phyloP scores from a whole-genome alignment of 371 early-diverging fungal genomes.

The Rhizopus arrhizus region DNA sequence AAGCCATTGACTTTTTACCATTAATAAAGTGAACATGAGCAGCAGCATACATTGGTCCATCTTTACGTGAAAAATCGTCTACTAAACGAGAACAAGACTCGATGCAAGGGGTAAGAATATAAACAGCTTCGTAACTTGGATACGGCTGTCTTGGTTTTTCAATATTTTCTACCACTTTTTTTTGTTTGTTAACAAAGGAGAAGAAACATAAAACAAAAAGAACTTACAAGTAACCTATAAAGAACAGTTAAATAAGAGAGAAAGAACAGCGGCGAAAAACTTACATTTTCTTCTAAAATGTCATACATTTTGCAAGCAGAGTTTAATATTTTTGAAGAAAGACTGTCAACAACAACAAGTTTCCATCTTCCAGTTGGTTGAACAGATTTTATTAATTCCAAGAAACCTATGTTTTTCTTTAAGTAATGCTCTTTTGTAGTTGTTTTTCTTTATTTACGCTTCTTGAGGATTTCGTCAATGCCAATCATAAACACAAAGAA shows the following conservation, averaged over 20 bases:
- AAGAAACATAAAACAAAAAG: background rate
- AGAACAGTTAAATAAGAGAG: background rate
- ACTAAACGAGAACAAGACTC: slow-evolving; percentile 78
- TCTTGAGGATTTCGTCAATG: slow-evolving; percentile 45
- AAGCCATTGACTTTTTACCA: slow-evolving; percentile 39
- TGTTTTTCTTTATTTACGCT: slow-evolving; percentile 26
- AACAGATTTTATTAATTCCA: slow-evolving; percentile 70
- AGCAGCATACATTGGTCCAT: slow-evolving; percentile 71
- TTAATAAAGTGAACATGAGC: slow-evolving; percentile 83
- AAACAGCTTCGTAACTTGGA: slow-evolving; percentile 87
- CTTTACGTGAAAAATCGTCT: slow-evolving; percentile 69
- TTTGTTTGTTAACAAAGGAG: background rate
- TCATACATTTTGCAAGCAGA: slow-evolving; percentile 90
- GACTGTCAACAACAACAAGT: slow-evolving; percentile 87
- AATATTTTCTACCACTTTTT: slow-evolving; percentile 67
- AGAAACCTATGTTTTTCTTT: slow-evolving; percentile 53
- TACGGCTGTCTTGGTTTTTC: slow-evolving; percentile 82
- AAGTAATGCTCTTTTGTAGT: too few relatives aligned
- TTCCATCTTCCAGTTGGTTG: slow-evolving; percentile 81
- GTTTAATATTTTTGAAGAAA: slow-evolving; percentile 82
- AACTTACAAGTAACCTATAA: slow-evolving; percentile 40
- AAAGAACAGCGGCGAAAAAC: slow-evolving; percentile 18
- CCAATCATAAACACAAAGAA: slow-evolving; percentile 37
- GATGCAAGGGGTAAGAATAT: slow-evolving; percentile 83
- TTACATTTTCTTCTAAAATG: slow-evolving; percentile 92